Conservation (phyloP, 2,329 filamentous ascomycete genomes). For the Graphiopsis chlorocephala region DNA sequence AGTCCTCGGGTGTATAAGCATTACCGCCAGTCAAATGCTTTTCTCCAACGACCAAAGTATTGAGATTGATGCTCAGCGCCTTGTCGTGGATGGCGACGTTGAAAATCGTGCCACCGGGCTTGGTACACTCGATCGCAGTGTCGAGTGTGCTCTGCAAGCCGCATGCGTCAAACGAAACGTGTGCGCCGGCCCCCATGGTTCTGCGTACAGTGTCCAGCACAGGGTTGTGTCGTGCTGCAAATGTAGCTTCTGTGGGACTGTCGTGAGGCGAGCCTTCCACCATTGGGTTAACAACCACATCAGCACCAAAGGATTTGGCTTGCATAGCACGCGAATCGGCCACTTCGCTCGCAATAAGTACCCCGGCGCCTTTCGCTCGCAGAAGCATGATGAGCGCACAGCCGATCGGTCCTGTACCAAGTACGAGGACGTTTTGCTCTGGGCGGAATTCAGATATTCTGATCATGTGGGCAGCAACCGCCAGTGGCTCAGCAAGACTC, state of each 20-base stretch:
- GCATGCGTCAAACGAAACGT: conserved; percentile 21
- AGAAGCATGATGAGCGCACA: conserved; percentile 18
- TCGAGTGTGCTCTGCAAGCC: conserved; percentile 17
- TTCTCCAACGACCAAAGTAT: conserved; percentile 19
- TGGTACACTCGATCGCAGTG: conserved; percentile 16
- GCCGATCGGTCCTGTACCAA: conserved; percentile 21
- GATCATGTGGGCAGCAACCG: conserved; percentile 18
- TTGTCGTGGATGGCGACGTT: conserved; percentile 24
- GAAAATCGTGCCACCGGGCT: conserved; percentile 21
- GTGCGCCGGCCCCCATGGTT: conserved; percentile 16
- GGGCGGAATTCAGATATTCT: conserved; percentile 9
- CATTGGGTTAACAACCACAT: conserved; percentile 17
- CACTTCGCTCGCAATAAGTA: conserved; percentile 19
- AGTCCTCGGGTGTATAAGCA: conserved; percentile 22
- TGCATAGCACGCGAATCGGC: conserved; percentile 9
- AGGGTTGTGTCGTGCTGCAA: not conserved
- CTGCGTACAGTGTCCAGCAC: conserved; percentile 11
- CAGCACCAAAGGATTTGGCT: conserved; percentile 18
- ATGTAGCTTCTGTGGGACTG: not conserved
- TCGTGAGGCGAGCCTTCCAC: not conserved
- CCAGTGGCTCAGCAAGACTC: conserved; percentile 20
- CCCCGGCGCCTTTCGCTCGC: conserved; percentile 14
- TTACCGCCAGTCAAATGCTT: conserved; percentile 19
- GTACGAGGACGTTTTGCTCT: conserved; percentile 18
- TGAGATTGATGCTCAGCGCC: conserved; percentile 19